phyloP scores from a whole-genome alignment of 176 grass and related monocot genomes.

The Oryza officinalis region DNA sequence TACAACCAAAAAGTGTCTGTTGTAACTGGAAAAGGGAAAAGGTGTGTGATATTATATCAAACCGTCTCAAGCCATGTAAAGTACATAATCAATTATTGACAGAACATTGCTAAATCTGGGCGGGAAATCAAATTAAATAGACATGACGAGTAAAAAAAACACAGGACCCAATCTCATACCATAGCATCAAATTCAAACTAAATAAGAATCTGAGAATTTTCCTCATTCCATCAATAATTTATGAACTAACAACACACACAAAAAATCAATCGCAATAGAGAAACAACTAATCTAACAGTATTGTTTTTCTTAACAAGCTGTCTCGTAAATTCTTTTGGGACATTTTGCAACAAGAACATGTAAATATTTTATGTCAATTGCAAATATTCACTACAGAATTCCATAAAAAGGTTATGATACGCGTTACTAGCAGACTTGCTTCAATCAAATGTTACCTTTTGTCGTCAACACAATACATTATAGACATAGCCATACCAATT shows the following conservation, averaged over 20 bases:
- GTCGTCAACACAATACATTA: constrained; percentile 26
- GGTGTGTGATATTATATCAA: neutral
- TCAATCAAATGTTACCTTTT: constrained; percentile 7
- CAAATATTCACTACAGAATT: neutral
- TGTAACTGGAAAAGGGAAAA: constrained; percentile 4
- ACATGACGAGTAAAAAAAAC: neutral
- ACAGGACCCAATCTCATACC: neutral
- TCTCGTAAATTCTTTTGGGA: neutral
- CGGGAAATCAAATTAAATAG: neutral
- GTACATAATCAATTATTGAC: neutral
- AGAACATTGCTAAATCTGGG: neutral
- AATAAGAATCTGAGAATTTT: neutral
- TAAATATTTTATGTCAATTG: neutral
- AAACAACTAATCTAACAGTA: constrained; percentile 3
- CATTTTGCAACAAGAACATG: neutral
- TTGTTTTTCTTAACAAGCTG: constrained; percentile 5
- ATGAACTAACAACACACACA: neutral
- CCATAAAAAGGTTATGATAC: neutral
- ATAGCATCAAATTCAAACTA: constrained; percentile 10
- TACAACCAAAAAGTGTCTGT: neutral
- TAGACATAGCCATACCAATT: neutral
- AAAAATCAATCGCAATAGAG: neutral
- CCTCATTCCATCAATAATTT: neutral
- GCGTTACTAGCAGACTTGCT: neutral
- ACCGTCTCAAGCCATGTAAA: neutral